Percentiles rank a stretch among this genome's conserved stretches.
These are phyloP conservation scores for Cymodocea nodosa DNA, from an alignment of 116 monocot species.

Conservation along the genomic window DNA sequence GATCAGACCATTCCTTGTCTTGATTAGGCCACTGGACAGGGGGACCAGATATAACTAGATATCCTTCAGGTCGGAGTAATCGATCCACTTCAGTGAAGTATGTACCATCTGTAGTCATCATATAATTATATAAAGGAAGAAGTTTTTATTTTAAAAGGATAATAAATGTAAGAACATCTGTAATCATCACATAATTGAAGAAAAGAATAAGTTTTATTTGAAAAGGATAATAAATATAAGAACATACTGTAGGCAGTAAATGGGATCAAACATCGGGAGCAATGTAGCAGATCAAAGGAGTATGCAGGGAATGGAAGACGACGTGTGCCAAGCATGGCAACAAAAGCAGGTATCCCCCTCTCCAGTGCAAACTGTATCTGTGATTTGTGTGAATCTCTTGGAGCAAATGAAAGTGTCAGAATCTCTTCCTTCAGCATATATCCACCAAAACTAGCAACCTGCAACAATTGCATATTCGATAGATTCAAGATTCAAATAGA, in stretches of 20 bases:
- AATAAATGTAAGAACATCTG: constrained; percentile 27
- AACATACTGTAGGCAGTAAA: constrained; percentile 58
- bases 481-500: not conserved
- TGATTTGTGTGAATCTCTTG: constrained; percentile 93
- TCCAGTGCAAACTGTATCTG: constrained; percentile 97
- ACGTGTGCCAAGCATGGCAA: constrained; percentile 84
- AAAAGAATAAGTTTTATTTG: not conserved
- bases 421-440: constrained; percentile 70
- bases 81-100: constrained; percentile 86
- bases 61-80: constrained; percentile 79
- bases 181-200: constrained; percentile 6
- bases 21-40: constrained; percentile 86
- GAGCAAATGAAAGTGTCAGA: constrained; percentile 85
- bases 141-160: not conserved
- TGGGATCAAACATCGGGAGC: constrained; percentile 92
- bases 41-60: constrained; percentile 87
- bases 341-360: constrained; percentile 96
- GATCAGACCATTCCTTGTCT: constrained; percentile 89
- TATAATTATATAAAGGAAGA: not conserved
- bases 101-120: constrained; percentile 61
- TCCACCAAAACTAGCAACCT: constrained; percentile 77
- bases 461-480: not conserved
- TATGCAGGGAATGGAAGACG: constrained; percentile 85
- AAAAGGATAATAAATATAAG: not conserved
- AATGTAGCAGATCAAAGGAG: constrained; percentile 84